Conservation (phyloP, 768 basidiomycete species). For the Guyanaporus albipodus region DNA sequence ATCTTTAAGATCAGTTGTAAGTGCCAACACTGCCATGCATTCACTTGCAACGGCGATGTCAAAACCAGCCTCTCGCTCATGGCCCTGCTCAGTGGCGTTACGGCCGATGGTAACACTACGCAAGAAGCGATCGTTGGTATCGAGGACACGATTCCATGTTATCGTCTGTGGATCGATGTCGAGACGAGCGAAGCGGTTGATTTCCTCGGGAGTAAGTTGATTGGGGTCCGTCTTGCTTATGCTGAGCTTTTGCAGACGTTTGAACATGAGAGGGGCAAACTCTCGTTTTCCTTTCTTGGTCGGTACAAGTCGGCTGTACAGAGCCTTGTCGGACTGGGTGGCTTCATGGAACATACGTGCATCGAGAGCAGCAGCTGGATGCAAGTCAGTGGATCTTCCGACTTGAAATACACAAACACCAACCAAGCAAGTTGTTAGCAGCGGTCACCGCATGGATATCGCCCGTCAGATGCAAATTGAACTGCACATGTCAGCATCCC, state of each 20-base stretch:
- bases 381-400: constrained; percentile 1
- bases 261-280: constrained; percentile 95
- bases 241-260: constrained; percentile 90
- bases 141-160: constrained; percentile 97
- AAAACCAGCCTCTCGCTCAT: constrained; percentile 86
- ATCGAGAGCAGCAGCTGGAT: constrained; percentile 88
- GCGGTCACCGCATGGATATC: constrained; percentile 98
- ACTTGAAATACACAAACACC: constrained; percentile 5
- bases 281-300: constrained; percentile 90
- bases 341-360: constrained; percentile 98
- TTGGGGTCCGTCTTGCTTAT: constrained; percentile 93
- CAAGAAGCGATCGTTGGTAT: constrained; percentile 96
- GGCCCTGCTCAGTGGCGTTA: constrained; percentile 83
- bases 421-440: constrained; percentile 93
- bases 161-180: constrained; percentile 89
- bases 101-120: constrained; percentile 94
- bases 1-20: constrained; percentile 82
- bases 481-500: constrained; percentile 41
- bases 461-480: constrained; percentile 93
- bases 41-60: constrained; percentile 98
- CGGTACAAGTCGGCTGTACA: constrained; percentile 90
- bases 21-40: constrained; percentile 95
- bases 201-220: constrained; percentile 89
- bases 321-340: constrained; percentile 91
- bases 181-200: constrained; percentile 83